Conservation (phyloP, 805 yeast genomes). For the Ogataea trehalophila region DNA sequence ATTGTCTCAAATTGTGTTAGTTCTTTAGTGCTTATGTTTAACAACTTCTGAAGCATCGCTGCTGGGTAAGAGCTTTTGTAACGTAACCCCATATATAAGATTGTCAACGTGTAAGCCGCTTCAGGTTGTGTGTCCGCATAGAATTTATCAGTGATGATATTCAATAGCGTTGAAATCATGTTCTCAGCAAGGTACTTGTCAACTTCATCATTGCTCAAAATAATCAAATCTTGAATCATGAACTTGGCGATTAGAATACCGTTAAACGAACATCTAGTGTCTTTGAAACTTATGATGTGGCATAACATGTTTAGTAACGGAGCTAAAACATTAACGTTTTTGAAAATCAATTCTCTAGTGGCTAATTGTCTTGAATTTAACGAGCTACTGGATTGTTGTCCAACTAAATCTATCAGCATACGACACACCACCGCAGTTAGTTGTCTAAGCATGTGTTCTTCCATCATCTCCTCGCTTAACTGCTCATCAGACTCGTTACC, state of each 20-base stretch:
- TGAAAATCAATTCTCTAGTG: conserved; percentile 61
- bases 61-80: conserved; percentile 68
- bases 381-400: conserved; percentile 54
- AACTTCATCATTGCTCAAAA: conserved; percentile 62
- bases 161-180: conserved; percentile 64
- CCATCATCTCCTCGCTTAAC: conserved; percentile 96
- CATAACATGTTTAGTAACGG: conserved; percentile 72
- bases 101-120: conserved; percentile 84
- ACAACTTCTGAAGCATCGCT: conserved; percentile 45
- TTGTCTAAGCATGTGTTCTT: conserved; percentile 89
- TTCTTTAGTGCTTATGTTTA: conserved; percentile 51
- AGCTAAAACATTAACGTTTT: conserved; percentile 62
- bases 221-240: conserved; percentile 61
- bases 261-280: conserved; percentile 89
- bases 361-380: conserved; percentile 57
- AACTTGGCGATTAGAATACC: conserved; percentile 77
- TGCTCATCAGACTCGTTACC: conserved; percentile 67
- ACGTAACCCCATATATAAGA: conserved; percentile 69
- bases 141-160: conserved; percentile 65
- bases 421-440: conserved; percentile 89
- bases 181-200: conserved; percentile 63
- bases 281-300: conserved; percentile 77
- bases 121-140: conserved; percentile 86
- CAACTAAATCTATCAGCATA: conserved; percentile 79
- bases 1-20: conserved; percentile 60